Base-by-base conservation (phyloP, 2,329 filamentous ascomycete genomes). In the Paecilomyces fulvus region DNA sequence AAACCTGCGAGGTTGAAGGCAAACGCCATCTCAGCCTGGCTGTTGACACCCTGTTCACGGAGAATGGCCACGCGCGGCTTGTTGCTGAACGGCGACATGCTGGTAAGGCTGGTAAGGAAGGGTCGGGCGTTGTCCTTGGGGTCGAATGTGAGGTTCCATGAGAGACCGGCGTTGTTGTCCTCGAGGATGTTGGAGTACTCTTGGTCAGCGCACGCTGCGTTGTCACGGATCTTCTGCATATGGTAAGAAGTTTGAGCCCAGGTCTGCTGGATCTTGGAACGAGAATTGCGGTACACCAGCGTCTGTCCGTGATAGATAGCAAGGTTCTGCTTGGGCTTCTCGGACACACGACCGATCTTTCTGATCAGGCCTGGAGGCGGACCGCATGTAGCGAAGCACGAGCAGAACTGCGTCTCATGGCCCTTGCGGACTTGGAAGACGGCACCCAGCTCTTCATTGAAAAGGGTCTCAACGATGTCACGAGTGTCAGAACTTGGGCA, bases 21-120 rank as follows among this genome's bases (percentile, higher is more conserved):
- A 68, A 95, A 97, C 0, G 94, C 94, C 90, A 99, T 95, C 73
- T 99, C 94, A n/a, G 90, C 86, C 66, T 96, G 85, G 48, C 92
- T 90, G 75, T 99, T 97, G 63, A 96, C 90, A 70, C 94, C 94
- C 72, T 96, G 91, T 73, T 97, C 94, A 68, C 94, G 83, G 21
- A 99, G 84, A 64, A 99, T 95, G 49, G 94, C 94, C 23, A 99
- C 92, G 30, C 86, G 84, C 1, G 89, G 88, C 66, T 83, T 84
- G 48, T 73, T 81, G 60, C 79, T 80, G 68, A 90, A 83, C 54
- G 76, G 68, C 73, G 78, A 64, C 72, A 77, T 61, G 71, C 77
- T 69, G 58, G 83, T 81, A 56, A 90, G 75, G 58, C 81, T 83
- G 3, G 83, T 79, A 59, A 83, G 81, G 59, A 89, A 73, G 21